A percentile compares a stretch with the other conserved stretches of the same genome.
phyloP scores from a whole-genome alignment of 208 protist species.

The Eutreptiella sp. region DNA sequence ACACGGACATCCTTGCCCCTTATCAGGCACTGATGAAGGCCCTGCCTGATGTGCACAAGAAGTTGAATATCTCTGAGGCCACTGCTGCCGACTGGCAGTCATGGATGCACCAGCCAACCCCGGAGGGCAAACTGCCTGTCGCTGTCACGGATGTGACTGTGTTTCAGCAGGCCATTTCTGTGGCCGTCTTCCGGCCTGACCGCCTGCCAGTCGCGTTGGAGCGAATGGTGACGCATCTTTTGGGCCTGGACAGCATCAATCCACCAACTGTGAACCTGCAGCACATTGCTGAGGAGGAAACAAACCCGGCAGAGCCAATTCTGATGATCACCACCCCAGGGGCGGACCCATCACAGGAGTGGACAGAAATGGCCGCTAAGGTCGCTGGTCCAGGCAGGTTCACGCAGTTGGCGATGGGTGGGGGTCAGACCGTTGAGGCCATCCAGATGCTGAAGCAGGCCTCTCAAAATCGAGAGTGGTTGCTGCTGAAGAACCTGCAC shows the following conservation, averaged over 20 bases:
- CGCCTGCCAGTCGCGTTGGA: slow-evolving; percentile 87
- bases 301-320: slow-evolving; percentile 62
- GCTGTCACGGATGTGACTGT: slow-evolving; percentile 74
- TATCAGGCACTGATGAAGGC: slow-evolving; percentile 50
- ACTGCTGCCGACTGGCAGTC: slow-evolving; percentile 78
- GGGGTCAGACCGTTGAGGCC: slow-evolving; percentile 82
- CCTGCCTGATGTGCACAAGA: slow-evolving; percentile 46
- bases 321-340: slow-evolving; percentile 89
- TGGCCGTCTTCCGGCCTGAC: slow-evolving; percentile 89
- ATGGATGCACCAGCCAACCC: slow-evolving; percentile 73
- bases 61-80: slow-evolving; percentile 69
- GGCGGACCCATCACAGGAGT: slow-evolving; percentile 88
- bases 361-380: slow-evolving; percentile 70
- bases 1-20: slow-evolving; percentile 64
- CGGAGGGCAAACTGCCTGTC: slow-evolving; percentile 73
- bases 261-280: too few species aligned
- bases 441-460: slow-evolving; percentile 61
- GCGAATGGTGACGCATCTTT: slow-evolving; percentile 42
- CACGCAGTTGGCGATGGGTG: slow-evolving; percentile 89
- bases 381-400: slow-evolving; percentile 68
- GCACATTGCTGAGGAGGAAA: too few species aligned
- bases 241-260: slow-evolving; percentile 34
- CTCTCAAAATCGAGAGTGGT: slow-evolving; percentile 76
- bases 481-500: slow-evolving; percentile 95
- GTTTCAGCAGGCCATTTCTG: slow-evolving; percentile 88